phyloP scores from a whole-genome alignment of 2,329 filamentous ascomycete species.

The Orbilia ellipsospora region DNA sequence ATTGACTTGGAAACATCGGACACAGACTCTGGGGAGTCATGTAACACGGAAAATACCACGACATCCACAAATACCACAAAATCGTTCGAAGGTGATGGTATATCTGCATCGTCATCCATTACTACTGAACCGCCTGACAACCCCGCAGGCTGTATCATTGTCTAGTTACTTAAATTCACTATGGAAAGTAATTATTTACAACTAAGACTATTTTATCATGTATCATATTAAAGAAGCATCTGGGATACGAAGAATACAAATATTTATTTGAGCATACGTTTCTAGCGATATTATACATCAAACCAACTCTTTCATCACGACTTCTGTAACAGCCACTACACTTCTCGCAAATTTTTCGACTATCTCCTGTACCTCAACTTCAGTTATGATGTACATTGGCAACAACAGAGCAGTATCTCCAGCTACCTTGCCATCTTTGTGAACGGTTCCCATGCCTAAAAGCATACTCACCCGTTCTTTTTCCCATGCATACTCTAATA shows the following conservation, averaged over 20 bases:
- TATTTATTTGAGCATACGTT: no score
- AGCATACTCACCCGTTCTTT: conserved; percentile 48
- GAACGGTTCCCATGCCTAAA: conserved; percentile 46
- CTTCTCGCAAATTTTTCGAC: conserved; percentile 36
- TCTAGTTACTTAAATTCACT: conserved; percentile 2
- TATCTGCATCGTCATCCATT: no score
- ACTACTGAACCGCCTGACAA: no score
- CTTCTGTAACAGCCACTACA: conserved; percentile 28
- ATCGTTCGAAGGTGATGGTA: conserved; percentile 2
- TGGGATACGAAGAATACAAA: no score
- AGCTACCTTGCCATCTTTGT: conserved; percentile 26
- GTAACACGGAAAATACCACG: conserved; percentile 26
- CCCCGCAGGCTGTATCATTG: conserved; percentile 24
- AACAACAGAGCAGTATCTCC: conserved; percentile 41
- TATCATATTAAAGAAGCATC: no score
- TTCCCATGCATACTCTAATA: conserved; percentile 46
- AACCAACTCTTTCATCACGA: conserved; percentile 17
- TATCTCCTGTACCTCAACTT: conserved; percentile 37
- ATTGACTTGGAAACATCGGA: conserved; percentile 40
- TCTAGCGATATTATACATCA: background rate
- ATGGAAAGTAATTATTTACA: no score
- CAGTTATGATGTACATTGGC: conserved; percentile 49
- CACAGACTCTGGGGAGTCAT: conserved; percentile 49
- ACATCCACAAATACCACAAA: conserved; percentile 27
- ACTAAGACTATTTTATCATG: no score